A percentile compares a stretch with the other conserved stretches of the same genome.
These are phyloP conservation scores for Teratosphaeria nubilosa DNA, from an alignment of 2,329 filamentous ascomycete genomes.

Conservation along the genomic window DNA sequence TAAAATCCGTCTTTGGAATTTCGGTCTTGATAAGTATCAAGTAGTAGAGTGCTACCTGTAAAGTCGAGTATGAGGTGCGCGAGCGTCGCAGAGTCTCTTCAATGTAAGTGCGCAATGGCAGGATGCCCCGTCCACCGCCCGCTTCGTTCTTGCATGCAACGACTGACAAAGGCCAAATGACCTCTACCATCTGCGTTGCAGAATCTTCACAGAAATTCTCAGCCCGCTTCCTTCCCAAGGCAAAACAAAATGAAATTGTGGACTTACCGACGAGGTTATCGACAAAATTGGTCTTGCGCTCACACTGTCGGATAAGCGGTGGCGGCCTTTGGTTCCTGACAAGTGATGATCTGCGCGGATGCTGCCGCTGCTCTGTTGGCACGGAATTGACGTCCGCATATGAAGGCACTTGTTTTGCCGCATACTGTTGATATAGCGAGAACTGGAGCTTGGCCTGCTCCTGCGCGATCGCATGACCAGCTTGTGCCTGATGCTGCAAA, in stretches of 20 bases:
- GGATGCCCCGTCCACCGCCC: slow-evolving; percentile 59
- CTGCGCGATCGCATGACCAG: slow-evolving; percentile 1
- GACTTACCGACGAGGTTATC: slow-evolving; percentile 93
- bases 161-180: slow-evolving; percentile 89
- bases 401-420: slow-evolving; percentile 23
- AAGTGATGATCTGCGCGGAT: slow-evolving; percentile 48
- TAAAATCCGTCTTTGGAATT: slow-evolving; percentile 74
- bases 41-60: slow-evolving; percentile 95
- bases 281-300: slow-evolving; percentile 91
- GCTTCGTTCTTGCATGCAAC: slow-evolving; percentile 64
- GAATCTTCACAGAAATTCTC: slow-evolving; percentile 56
- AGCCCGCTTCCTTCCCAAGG: slow-evolving; percentile 22
- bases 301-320: slow-evolving; percentile 70
- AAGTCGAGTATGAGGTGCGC: slow-evolving; percentile 90
- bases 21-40: slow-evolving; percentile 86
- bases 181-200: slow-evolving; percentile 92
- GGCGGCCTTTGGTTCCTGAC: slow-evolving; percentile 56
- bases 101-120: slow-evolving; percentile 90
- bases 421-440: not conserved
- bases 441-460: slow-evolving; percentile 1
- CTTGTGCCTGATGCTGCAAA: slow-evolving; percentile 4
- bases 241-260: slow-evolving; percentile 6
- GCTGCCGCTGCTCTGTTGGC: slow-evolving; percentile 52
- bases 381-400: slow-evolving; percentile 36
- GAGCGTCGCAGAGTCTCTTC: slow-evolving; percentile 93